Conservation (phyloP, 441 rosid species). For the Metrosideros polymorpha region DNA sequence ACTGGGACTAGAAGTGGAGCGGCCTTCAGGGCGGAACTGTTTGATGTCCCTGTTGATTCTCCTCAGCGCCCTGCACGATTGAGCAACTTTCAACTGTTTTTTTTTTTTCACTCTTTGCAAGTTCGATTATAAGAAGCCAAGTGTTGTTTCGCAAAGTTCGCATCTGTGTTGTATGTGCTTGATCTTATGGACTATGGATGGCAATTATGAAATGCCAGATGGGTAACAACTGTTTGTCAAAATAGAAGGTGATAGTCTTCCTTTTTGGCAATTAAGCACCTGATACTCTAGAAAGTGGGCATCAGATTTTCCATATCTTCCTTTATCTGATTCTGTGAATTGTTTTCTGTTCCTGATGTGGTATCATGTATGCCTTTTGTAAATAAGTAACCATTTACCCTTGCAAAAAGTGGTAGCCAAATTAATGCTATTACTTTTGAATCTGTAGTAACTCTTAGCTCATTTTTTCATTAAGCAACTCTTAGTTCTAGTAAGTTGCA, state of each 20-base stretch:
- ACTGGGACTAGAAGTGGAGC: background rate
- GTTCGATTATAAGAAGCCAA: background rate
- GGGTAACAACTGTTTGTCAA: background rate
- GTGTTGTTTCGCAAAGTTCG: background rate
- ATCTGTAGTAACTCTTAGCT: background rate
- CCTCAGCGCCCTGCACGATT: background rate
- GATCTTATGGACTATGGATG: background rate
- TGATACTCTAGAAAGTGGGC: background rate
- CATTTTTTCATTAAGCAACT: background rate
- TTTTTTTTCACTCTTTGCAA: background rate
- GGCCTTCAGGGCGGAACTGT: background rate
- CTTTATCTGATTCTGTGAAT: background rate
- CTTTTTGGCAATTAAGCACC: background rate
- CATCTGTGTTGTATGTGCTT: background rate
- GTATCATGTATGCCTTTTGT: background rate
- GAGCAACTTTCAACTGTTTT: background rate
- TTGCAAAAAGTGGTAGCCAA: background rate
- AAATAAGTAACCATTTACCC: background rate
- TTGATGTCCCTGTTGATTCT: too few species aligned
- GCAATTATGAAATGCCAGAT: background rate
- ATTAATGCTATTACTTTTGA: background rate
- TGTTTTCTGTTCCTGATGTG: background rate
- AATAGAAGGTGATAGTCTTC: background rate
- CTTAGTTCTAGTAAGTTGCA: background rate
- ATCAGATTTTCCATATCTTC: background rate